Evolutionary conservation across 202 grass and related monocot species (phyloP).

Genomic region (Brachypodium distachyon): DNA sequence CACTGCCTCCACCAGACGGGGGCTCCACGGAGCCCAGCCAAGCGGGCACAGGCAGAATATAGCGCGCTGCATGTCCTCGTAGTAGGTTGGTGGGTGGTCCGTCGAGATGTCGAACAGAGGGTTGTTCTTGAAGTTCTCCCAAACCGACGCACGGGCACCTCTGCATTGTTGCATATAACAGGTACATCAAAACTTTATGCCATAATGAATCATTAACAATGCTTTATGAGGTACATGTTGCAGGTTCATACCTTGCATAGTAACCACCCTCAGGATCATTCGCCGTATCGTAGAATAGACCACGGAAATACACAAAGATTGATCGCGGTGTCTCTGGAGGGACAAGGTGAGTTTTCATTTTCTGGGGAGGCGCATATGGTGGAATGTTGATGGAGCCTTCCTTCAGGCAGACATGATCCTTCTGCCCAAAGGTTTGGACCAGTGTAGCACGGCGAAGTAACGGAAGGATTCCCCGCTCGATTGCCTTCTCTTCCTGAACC

Average conservation of each 20-base stretch:
- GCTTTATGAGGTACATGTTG: neutral
- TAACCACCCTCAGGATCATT: conserved; percentile 87
- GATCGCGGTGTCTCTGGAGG: conserved; percentile 66
- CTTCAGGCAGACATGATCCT: conserved; percentile 84
- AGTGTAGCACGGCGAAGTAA: conserved; percentile 79
- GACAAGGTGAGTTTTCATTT: conserved; percentile 86
- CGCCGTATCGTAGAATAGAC: conserved; percentile 80
- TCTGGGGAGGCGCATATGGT: conserved; percentile 85
- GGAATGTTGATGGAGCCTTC: conserved; percentile 90
- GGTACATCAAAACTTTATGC: conserved; percentile 4
- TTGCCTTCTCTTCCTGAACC: conserved; percentile 81
- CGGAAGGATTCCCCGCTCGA: conserved; percentile 63
- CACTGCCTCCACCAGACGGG: conserved; percentile 73
- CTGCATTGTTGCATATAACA: conserved; percentile 31
- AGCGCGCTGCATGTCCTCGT: conserved; percentile 87
- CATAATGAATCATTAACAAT: neutral
- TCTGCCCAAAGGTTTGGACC: conserved; percentile 89
- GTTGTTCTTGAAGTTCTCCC: conserved; percentile 97
- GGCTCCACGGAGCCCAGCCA: conserved; percentile 93
- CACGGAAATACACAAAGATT: conserved; percentile 92
- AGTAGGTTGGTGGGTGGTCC: conserved; percentile 76
- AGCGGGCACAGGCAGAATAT: conserved; percentile 85
- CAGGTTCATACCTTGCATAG: conserved; percentile 61
- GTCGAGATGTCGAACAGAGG: conserved; percentile 88
- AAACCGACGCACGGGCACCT: conserved; percentile 78